Percentiles rank a stretch among this genome's conserved stretches.
Evolutionary conservation across 225 moss, liverwort and hornwort genomes (phyloP).

Genomic region (Asterella californica): DNA sequence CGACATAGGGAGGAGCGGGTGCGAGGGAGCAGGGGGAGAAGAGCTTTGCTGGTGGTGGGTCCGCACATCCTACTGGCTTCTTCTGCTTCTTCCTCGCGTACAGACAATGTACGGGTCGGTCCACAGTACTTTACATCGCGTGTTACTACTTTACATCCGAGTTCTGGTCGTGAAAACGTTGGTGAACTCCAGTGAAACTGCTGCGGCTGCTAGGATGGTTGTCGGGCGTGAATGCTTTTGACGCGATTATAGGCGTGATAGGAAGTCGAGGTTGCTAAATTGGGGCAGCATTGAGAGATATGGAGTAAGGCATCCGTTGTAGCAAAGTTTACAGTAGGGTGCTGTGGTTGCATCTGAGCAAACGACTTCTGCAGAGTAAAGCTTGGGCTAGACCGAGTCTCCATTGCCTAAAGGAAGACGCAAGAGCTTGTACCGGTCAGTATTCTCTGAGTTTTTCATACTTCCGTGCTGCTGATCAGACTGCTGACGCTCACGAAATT

Average conservation of each 20-base stretch:
- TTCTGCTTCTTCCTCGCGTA: too few species aligned
- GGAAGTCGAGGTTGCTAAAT: constrained; percentile 4
- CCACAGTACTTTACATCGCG: neutral
- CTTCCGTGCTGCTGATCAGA: neutral
- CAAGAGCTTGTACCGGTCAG: neutral
- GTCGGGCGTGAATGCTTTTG: neutral
- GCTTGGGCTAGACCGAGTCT: neutral
- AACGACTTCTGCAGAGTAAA: neutral
- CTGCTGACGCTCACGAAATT: neutral
- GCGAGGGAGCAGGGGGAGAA: neutral
- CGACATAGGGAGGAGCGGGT: neutral
- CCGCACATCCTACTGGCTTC: neutral
- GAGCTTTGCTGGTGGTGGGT: neutral
- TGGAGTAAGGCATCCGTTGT: neutral
- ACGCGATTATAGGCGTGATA: neutral
- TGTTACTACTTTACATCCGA: too few species aligned
- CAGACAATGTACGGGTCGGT: neutral
- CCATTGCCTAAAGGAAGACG: neutral
- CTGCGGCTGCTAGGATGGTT: neutral
- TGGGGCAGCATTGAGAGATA: neutral
- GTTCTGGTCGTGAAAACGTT: neutral
- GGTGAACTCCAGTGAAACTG: neutral
- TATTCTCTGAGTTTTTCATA: neutral
- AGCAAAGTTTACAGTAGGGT: neutral
- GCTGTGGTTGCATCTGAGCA: neutral